Percentiles rank a stretch among this genome's conserved stretches.
These are phyloP conservation scores for Striga hermonthica DNA, from an alignment of 305 asterid genomes.

Conservation along the genomic window DNA sequence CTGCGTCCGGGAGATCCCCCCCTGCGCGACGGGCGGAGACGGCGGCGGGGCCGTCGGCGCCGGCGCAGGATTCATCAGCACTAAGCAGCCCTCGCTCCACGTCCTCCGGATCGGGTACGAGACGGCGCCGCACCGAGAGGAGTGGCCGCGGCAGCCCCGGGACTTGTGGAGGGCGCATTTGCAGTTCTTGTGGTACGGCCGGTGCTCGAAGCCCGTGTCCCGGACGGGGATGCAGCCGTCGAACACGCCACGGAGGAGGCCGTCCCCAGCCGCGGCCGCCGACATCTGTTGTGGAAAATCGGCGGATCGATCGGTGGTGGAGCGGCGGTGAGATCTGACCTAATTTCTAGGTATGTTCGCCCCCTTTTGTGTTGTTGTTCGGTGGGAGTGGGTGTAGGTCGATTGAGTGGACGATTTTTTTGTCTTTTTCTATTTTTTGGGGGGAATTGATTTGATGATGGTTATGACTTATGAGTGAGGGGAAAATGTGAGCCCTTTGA, in stretches of 20 bases:
- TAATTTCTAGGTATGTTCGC: too few relatives aligned
- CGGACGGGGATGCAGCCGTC: conserved; percentile 64
- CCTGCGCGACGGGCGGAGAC: conserved; percentile 26
- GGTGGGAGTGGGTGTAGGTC: too few relatives aligned
- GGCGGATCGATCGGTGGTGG: too few relatives aligned
- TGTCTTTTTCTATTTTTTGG: too few relatives aligned
- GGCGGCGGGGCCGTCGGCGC: conserved; percentile 33
- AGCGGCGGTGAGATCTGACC: too few relatives aligned
- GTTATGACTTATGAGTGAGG: too few relatives aligned
- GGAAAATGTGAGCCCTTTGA: too few relatives aligned
- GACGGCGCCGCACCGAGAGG: conserved; percentile 33
- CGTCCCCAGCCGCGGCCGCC: conserved; percentile 70
- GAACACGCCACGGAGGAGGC: conserved; percentile 49
- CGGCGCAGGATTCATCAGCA: conserved; percentile 37
- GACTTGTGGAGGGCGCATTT: conserved; percentile 65
- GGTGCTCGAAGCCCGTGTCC: conserved; percentile 46
- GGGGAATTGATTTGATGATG: too few relatives aligned
- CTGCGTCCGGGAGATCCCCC: conserved; percentile 23
- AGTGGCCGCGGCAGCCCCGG: conserved; percentile 45
- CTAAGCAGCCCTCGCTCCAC: conserved; percentile 68
- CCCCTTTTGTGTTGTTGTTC: too few relatives aligned
- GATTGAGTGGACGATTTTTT: too few relatives aligned
- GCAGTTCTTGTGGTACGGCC: conserved; percentile 75
- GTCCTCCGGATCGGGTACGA: conserved; percentile 59
- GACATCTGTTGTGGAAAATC: conserved; percentile 36